A percentile compares a stretch with the other conserved stretches of the same genome.
These are phyloP conservation scores for Beauveria sp. DNA, from an alignment of 2,329 filamentous ascomycete species.

Conservation along the genomic window DNA sequence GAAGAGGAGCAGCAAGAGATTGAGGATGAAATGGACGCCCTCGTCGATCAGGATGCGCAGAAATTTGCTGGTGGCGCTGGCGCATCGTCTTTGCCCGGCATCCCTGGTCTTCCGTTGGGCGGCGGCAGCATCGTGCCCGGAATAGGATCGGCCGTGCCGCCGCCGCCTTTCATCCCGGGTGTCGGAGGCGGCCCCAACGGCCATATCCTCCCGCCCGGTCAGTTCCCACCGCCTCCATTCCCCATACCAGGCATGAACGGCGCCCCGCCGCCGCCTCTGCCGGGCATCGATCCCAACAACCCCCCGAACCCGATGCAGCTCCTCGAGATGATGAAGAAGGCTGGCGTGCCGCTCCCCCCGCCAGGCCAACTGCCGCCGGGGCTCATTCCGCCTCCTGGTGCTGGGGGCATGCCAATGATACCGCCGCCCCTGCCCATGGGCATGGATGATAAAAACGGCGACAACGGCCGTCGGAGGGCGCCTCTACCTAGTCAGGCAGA, in stretches of 20 bases:
- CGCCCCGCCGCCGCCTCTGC: slow-evolving; percentile 46
- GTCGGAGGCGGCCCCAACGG: slow-evolving; percentile 36
- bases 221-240: slow-evolving; percentile 43
- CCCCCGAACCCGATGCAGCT: slow-evolving; percentile 54
- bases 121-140: slow-evolving; percentile 29
- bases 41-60: slow-evolving; percentile 78
- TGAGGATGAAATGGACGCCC: slow-evolving; percentile 86
- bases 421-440: slow-evolving; percentile 32
- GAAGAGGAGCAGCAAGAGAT: slow-evolving; percentile 92
- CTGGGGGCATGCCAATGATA: slow-evolving; percentile 27
- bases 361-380: slow-evolving; percentile 39
- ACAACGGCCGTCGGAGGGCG: slow-evolving; percentile 41
- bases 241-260: slow-evolving; percentile 43
- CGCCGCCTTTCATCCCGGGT: slow-evolving; percentile 40
- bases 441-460: slow-evolving; percentile 27
- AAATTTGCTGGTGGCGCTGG: slow-evolving; percentile 26
- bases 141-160: slow-evolving; percentile 36
- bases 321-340: slow-evolving; percentile 58
- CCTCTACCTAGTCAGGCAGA: slow-evolving; percentile 80
- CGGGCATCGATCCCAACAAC: slow-evolving; percentile 47
- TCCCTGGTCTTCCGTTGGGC: slow-evolving; percentile 51
- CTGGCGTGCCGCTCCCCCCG: slow-evolving; percentile 54
- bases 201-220: slow-evolving; percentile 38
- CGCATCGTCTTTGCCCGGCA: slow-evolving; percentile 36
- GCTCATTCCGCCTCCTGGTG: slow-evolving; percentile 33